Evolutionary conservation across 2,329 filamentous ascomycete genomes (phyloP).

Genomic region (Boeremia exigua): DNA sequence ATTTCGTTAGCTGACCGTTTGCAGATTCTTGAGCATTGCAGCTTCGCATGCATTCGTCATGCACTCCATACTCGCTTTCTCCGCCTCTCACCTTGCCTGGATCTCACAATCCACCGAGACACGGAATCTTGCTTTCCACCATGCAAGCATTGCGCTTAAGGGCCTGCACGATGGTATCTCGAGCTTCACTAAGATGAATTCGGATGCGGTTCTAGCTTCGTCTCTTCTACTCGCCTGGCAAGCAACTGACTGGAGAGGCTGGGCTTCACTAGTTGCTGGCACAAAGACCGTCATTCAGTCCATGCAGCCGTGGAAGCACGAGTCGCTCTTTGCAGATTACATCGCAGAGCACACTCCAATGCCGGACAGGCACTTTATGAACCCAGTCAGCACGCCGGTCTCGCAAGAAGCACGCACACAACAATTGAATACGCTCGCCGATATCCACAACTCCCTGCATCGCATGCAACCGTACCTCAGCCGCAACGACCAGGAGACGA

Average conservation of each 20-base stretch:
- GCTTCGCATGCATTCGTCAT: slow-evolving; percentile 87
- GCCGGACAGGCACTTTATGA: slow-evolving; percentile 54
- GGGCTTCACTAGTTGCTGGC: slow-evolving; percentile 80
- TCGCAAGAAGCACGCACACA: slow-evolving; percentile 62
- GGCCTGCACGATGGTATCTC: slow-evolving; percentile 88
- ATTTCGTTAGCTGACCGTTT: slow-evolving; percentile 33
- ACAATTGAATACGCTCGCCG: slow-evolving; percentile 56
- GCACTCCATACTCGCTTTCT: slow-evolving; percentile 89
- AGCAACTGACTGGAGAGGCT: slow-evolving; percentile 91
- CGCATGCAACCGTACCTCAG: slow-evolving; percentile 52
- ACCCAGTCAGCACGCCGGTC: slow-evolving; percentile 70
- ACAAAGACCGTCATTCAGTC: slow-evolving; percentile 75
- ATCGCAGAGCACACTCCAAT: slow-evolving; percentile 73
- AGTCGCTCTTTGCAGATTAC: slow-evolving; percentile 84
- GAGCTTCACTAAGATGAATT: slow-evolving; percentile 82
- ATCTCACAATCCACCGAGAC: slow-evolving; percentile 85
- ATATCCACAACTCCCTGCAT: slow-evolving; percentile 52
- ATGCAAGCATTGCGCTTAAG: slow-evolving; percentile 83
- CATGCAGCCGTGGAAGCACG: slow-evolving; percentile 90
- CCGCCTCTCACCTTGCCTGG: slow-evolving; percentile 93
- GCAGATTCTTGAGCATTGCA: slow-evolving; percentile 80
- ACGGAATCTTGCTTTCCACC: slow-evolving; percentile 86
- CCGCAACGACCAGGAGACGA: slow-evolving; percentile 54
- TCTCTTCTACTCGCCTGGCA: slow-evolving; percentile 96
- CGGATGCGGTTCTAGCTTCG: slow-evolving; percentile 88